Evolutionary conservation across 768 basidiomycete genomes (phyloP).

Genomic region (Cystobasidium onofrii): DNA sequence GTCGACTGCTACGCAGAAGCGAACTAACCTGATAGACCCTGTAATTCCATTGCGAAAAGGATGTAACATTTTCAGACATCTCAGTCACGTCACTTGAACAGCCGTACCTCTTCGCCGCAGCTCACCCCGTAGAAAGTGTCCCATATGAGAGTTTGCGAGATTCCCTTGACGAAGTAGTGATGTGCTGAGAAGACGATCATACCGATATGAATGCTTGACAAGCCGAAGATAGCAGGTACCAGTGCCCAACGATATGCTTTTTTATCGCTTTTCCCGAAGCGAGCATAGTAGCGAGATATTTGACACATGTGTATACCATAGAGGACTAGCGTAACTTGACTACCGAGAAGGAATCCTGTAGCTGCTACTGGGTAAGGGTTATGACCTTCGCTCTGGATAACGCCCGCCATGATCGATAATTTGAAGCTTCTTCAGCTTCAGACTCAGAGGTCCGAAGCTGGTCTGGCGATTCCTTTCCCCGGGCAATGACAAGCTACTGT

Average conservation of each 20-base stretch:
- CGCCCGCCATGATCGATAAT: background rate
- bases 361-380: conserved; percentile 29
- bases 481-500: too few relatives aligned
- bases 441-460: too few relatives aligned
- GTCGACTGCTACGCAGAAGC: background rate
- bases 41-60: background rate
- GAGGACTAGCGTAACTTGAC: conserved; percentile 1
- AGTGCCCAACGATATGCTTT: conserved; percentile 3
- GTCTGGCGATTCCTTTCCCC: too few relatives aligned
- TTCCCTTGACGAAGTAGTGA: conserved; percentile 22
- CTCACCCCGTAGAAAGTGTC: conserved; percentile 15
- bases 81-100: too few relatives aligned
- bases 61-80: too few relatives aligned
- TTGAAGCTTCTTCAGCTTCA: too few relatives aligned
- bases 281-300: conserved; percentile 9
- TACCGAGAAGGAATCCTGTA: conserved; percentile 18
- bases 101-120: too few relatives aligned
- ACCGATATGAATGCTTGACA: conserved; percentile 3
- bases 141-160: background rate
- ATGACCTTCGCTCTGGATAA: background rate
- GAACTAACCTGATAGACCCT: background rate
- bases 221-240: background rate
- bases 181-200: background rate
- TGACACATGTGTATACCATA: conserved; percentile 19
- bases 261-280: conserved; percentile 18